Conservation (phyloP, 2,329 filamentous ascomycete genomes). For the Fusarium brevicatenulatum region DNA sequence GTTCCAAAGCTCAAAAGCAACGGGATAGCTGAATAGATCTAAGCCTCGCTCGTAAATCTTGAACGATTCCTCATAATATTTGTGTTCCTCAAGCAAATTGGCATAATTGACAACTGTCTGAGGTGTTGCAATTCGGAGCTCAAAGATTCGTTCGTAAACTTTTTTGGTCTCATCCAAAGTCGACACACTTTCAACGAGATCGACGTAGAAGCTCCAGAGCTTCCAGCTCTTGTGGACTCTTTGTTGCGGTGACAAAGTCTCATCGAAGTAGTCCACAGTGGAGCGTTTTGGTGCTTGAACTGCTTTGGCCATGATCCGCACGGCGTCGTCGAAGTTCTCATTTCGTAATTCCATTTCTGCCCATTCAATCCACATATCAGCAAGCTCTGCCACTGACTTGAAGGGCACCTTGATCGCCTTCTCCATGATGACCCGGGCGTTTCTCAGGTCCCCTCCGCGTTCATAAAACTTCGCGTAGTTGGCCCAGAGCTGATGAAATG, state of each 20-base stretch:
- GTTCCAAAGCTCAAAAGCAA: conserved; percentile 99
- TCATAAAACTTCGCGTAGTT: conserved; percentile 99
- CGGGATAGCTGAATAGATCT: conserved; percentile 98
- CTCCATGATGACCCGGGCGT: conserved; percentile 92
- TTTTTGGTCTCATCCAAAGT: conserved; percentile 91
- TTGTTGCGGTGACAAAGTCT: conserved; percentile 91
- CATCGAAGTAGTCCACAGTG: conserved; percentile 99
- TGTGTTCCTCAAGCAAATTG: conserved; percentile 91
- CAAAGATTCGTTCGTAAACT: conserved; percentile 97
- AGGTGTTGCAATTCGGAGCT: conserved; percentile 95
- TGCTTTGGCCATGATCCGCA: conserved; percentile 96
- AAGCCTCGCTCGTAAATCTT: conserved; percentile 96
- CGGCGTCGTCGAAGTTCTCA: conserved; percentile 94
- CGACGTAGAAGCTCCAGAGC: conserved; percentile 98
- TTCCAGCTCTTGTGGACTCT: conserved; percentile 99
- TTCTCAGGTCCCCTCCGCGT: conserved; percentile 82
- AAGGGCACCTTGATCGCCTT: conserved; percentile 98
- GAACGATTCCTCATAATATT: conserved; percentile 97
- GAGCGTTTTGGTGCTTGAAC: conserved; percentile 96
- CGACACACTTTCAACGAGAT: conserved; percentile 93
- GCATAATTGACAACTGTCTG: conserved; percentile 99
- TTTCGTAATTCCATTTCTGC: conserved; percentile 97
- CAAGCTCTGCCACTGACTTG: conserved; percentile 95
- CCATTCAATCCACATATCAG: conserved; percentile 99
- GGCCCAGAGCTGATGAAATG: conserved; percentile 94